A percentile compares a stretch with the other conserved stretches of the same genome.
phyloP scores from a whole-genome alignment of 2,329 filamentous ascomycete species.

The Tolypocladium amazonense region DNA sequence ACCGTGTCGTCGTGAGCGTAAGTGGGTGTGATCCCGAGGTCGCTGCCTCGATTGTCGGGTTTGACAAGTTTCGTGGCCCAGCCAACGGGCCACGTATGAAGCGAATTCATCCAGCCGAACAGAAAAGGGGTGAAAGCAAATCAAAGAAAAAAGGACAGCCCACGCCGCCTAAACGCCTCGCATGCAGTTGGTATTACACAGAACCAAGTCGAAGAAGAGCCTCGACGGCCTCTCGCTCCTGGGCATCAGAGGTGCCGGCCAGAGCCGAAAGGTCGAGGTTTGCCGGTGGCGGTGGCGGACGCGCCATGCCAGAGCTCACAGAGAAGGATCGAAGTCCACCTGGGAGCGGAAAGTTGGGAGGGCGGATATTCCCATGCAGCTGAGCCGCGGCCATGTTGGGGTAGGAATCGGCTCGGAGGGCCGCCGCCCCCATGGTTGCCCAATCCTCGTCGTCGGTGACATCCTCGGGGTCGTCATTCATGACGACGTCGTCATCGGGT shows the following conservation, averaged over 20 bases:
- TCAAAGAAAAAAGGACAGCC: background rate
- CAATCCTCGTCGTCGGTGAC: conserved; percentile 95
- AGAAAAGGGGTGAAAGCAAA: conserved; percentile 4
- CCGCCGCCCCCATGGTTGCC: conserved; percentile 79
- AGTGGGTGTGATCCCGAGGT: conserved; percentile 16
- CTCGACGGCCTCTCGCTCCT: conserved; percentile 74
- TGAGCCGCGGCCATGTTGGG: conserved; percentile 44
- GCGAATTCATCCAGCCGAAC: conserved; percentile 4
- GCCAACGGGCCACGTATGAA: conserved; percentile 14
- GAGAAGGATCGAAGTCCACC: conserved; percentile 38
- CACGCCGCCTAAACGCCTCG: conserved; percentile 34
- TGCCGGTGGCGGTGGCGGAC: conserved; percentile 37
- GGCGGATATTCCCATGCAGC: conserved; percentile 32
- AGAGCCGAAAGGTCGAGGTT: conserved; percentile 42
- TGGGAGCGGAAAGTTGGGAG: conserved; percentile 37
- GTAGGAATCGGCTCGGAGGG: conserved; percentile 60
- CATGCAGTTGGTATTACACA: conserved; percentile 51
- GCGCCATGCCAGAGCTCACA: conserved; percentile 40
- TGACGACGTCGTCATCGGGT: conserved; percentile 52
- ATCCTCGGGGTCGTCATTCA: conserved; percentile 71
- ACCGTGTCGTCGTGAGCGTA: conserved; percentile 22
- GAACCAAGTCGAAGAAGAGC: conserved; percentile 73
- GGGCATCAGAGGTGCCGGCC: conserved; percentile 47
- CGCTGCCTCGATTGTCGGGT: conserved; percentile 19
- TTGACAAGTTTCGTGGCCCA: conserved; percentile 22